phyloP scores from a whole-genome alignment of 495 filamentous ascomycete genomes.

The Podospora pseudocomata region DNA sequence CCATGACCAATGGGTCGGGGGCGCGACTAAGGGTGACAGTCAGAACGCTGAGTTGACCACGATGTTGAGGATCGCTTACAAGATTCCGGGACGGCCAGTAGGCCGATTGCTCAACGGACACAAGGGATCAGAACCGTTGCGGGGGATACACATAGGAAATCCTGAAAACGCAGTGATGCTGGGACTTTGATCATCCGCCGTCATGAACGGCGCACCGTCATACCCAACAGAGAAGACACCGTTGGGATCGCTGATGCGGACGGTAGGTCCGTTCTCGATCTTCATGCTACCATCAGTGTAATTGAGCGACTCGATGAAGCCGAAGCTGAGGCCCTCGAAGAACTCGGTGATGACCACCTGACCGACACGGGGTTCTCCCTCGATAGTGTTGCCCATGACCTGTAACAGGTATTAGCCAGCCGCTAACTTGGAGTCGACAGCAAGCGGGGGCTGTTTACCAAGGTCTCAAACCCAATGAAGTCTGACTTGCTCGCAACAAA shows the following conservation, averaged over 20 bases:
- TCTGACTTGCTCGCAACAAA: slow-evolving; percentile 18
- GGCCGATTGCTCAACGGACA: no score
- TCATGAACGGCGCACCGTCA: slow-evolving; percentile 29
- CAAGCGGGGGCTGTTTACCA: no score
- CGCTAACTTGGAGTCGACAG: no score
- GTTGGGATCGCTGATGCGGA: slow-evolving; percentile 39
- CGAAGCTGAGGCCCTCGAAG: slow-evolving; percentile 24
- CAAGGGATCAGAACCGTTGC: slow-evolving; percentile 25
- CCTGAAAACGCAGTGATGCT: slow-evolving; percentile 35
- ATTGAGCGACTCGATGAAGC: slow-evolving; percentile 32
- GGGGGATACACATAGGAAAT: slow-evolving; percentile 42
- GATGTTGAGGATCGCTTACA: no score
- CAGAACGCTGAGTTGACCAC: slow-evolving; percentile 29
- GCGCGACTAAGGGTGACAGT: slow-evolving; percentile 14
- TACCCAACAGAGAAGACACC: slow-evolving; percentile 29
- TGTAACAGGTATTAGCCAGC: background rate
- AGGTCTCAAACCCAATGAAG: slow-evolving; percentile 13
- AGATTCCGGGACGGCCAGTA: no score
- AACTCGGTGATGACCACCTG: slow-evolving; percentile 33
- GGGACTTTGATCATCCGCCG: slow-evolving; percentile 35
- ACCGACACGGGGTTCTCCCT: slow-evolving; percentile 29
- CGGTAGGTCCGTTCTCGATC: slow-evolving; percentile 28
- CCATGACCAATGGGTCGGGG: slow-evolving; percentile 34
- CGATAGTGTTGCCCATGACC: slow-evolving; percentile 34
- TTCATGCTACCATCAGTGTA: slow-evolving; percentile 24